Percentiles rank a stretch among this genome's conserved stretches.
These are phyloP conservation scores for Seiridium cupressi DNA, from an alignment of 2,329 filamentous ascomycete species.

Conservation along the genomic window DNA sequence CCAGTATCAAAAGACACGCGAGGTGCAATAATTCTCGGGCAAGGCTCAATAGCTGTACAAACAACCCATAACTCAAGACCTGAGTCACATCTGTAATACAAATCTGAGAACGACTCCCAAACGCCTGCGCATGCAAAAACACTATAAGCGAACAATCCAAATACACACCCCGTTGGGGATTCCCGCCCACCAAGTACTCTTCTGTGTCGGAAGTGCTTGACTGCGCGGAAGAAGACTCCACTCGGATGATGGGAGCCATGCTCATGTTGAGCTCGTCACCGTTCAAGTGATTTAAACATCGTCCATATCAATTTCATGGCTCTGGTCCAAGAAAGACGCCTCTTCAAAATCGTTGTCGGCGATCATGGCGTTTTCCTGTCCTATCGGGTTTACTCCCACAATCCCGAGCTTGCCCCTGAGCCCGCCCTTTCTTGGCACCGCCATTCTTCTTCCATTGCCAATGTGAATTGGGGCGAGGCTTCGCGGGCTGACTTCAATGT, in stretches of 20 bases:
- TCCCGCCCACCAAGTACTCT: neutral
- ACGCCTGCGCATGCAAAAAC: neutral
- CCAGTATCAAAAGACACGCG: too few species aligned
- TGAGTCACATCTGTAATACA: neutral
- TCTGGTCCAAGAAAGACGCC: conserved; percentile 60
- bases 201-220: too few species aligned
- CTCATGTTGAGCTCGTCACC: too few species aligned
- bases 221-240: too few species aligned
- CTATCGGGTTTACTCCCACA: conserved; percentile 20
- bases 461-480: conserved; percentile 35
- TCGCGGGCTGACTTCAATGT: conserved; percentile 38
- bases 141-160: neutral
- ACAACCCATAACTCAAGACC: too few species aligned
- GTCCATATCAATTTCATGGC: conserved; percentile 40
- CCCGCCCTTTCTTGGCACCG: conserved; percentile 38
- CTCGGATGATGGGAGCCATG: too few species aligned
- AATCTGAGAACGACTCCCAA: neutral
- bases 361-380: conserved; percentile 45
- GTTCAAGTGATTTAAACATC: conserved; percentile 18
- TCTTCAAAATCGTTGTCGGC: conserved; percentile 63
- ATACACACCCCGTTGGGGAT: neutral
- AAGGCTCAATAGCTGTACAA: too few species aligned
- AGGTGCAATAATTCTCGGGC: too few species aligned
- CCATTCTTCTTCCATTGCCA: conserved; percentile 43
- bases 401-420: conserved; percentile 16